phyloP scores from a whole-genome alignment of 2,329 filamentous ascomycete species.

The Fusarium sp. region DNA sequence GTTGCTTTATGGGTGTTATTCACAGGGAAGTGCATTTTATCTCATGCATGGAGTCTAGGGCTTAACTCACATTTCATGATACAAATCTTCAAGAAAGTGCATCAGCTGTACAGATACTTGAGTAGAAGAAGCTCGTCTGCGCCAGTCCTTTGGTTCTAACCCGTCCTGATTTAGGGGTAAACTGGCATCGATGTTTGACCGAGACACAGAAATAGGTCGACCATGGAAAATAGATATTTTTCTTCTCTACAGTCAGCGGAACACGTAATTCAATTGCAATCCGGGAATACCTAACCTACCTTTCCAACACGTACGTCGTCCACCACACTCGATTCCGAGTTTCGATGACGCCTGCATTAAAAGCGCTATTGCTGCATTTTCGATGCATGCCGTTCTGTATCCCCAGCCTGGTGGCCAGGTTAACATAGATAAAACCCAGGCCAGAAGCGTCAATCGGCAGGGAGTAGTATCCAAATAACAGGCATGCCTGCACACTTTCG shows the following conservation, averaged over 20 bases:
- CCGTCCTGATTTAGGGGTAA: neutral
- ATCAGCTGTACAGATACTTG: neutral
- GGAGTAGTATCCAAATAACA: slow-evolving; percentile 13
- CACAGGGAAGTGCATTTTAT: neutral
- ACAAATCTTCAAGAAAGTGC: slow-evolving; percentile 10
- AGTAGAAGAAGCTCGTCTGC: neutral
- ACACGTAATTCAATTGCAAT: neutral
- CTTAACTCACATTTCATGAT: slow-evolving; percentile 5
- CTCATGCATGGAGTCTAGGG: no score
- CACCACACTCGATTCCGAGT: slow-evolving; percentile 10
- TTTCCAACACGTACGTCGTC: slow-evolving; percentile 9
- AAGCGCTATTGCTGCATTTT: slow-evolving; percentile 4
- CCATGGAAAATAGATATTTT: slow-evolving; percentile 17
- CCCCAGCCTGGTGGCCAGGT: neutral
- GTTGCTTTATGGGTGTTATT: neutral
- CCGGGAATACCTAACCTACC: neutral
- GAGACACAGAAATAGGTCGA: slow-evolving; percentile 8
- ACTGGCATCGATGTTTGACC: slow-evolving; percentile 12
- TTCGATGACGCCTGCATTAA: neutral
- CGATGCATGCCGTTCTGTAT: slow-evolving; percentile 17
- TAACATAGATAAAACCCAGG: neutral
- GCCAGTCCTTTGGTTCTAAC: neutral
- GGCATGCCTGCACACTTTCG: slow-evolving; percentile 11
- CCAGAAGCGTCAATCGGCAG: slow-evolving; percentile 11
- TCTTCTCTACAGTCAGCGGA: neutral